Evolutionary conservation across 805 yeast species (phyloP).

Genomic region (Brettanomyces anomalus): DNA sequence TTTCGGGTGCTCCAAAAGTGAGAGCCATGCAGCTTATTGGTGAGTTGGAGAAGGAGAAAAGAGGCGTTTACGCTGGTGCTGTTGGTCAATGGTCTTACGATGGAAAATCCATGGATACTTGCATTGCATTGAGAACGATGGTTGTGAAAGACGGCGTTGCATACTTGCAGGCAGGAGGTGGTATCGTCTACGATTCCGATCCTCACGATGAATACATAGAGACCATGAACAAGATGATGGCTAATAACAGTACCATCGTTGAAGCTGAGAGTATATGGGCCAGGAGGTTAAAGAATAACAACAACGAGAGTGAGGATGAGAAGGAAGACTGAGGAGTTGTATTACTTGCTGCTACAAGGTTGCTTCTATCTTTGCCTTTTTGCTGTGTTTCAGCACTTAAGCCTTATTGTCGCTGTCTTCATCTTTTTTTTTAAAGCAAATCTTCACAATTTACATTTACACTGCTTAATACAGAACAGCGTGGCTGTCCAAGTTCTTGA

Average conservation of each 20-base stretch:
- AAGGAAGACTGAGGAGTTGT: not conserved
- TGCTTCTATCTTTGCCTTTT: too few relatives aligned
- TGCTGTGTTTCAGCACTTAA: too few relatives aligned
- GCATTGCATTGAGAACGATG: slow-evolving; percentile 97
- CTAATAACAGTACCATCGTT: slow-evolving; percentile 83
- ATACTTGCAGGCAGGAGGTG: slow-evolving; percentile 97
- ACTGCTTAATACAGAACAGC: too few relatives aligned
- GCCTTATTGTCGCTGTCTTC: too few relatives aligned
- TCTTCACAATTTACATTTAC: too few relatives aligned
- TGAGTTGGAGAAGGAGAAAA: slow-evolving; percentile 80
- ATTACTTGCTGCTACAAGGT: not conserved
- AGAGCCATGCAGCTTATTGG: slow-evolving; percentile 92
- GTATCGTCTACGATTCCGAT: slow-evolving; percentile 92
- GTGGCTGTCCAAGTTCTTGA: not conserved
- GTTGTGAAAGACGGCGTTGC: slow-evolving; percentile 85
- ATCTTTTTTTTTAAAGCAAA: too few relatives aligned
- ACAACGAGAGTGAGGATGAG: slow-evolving; percentile 3
- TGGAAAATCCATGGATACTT: slow-evolving; percentile 91
- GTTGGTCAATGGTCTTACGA: slow-evolving; percentile 98
- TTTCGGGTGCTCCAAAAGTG: slow-evolving; percentile 97
- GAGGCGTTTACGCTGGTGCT: slow-evolving; percentile 98
- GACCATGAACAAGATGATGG: slow-evolving; percentile 95
- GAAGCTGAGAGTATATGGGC: slow-evolving; percentile 64
- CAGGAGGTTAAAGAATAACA: not conserved
- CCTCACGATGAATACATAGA: slow-evolving; percentile 93